Base-by-base conservation (phyloP, 139 green algal genomes). In the Coelastrella sp. region DNA sequence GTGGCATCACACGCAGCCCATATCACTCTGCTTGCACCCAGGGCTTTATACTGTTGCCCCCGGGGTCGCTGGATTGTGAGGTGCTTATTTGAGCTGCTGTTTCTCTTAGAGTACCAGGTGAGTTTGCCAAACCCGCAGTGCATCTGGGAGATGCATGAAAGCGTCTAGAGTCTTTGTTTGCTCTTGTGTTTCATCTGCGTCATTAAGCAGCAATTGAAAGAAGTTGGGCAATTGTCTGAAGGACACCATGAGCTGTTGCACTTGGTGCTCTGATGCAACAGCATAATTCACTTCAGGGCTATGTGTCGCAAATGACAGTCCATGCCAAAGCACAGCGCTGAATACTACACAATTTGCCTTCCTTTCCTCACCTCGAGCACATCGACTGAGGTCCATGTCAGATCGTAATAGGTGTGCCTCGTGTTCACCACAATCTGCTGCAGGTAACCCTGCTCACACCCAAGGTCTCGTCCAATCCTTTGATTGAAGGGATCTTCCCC, bases 11-110 rank as follows among this genome's bases (percentile, higher is more conserved):
- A 12, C 8, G 19, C 22, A 25, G 70, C 8, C 22, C 70, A 78
- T 7, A 78, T 24, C 8, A 7, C 70, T 19, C n/a, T 78, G 22
- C 70, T 78, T 11, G 70, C 70, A n/a, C 80, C 80, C 4, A 59
- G 80, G 24, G 80, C 80, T 6, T 59, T 86, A 59, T 59, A 86
- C 59, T 73, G 66, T 58, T 86, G 57, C 11, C n/a, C 80, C 8
- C 60, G 59, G 59, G 80, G 80, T 22, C 59, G 80, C 20, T 86
- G 80, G 80, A n/a, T 86, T 24, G 17, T 59, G 80, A 59, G 80
- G 22, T 74, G 58, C n/a, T 35, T 86, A 22, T 86, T 73, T 86
- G 80, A 86, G 80, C 12, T 70, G 8, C 17, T 73, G 7, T 85
- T 85, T 20, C 11, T 85, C 22, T 9, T 70, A 0, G 11, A 57